Conservation (phyloP, 164 flowering plant genomes). For the Euptelea pleiosperma region DNA sequence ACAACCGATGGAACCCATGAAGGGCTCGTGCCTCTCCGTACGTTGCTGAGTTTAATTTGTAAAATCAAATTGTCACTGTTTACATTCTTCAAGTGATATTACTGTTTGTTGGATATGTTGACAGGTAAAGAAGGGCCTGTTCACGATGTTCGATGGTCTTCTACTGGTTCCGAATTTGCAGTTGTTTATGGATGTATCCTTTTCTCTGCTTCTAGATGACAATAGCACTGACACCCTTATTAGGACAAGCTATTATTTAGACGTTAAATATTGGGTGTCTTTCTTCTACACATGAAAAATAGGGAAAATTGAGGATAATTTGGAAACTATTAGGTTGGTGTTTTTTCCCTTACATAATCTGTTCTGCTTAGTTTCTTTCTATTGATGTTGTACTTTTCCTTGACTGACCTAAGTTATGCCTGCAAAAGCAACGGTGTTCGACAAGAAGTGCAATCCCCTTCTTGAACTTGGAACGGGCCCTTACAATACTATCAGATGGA, state of each 20-base stretch:
- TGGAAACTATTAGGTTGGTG: neutral
- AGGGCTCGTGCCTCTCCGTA: slow-evolving; percentile 93
- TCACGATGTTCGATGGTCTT: slow-evolving; percentile 97
- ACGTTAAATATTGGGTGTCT: no score
- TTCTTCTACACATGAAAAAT: neutral
- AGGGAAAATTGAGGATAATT: neutral
- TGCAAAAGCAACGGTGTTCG: slow-evolving; percentile 85
- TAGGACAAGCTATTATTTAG: no score
- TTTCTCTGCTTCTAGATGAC: no score
- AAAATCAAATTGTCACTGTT: neutral
- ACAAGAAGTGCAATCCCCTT: slow-evolving; percentile 86
- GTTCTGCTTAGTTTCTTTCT: neutral
- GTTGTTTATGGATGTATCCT: slow-evolving; percentile 99
- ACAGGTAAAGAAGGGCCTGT: slow-evolving; percentile 98
- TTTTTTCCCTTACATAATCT: neutral
- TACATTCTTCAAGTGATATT: slow-evolving; percentile 5
- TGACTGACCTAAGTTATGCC: slow-evolving; percentile 79
- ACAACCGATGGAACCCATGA: slow-evolving; percentile 86
- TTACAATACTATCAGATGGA: slow-evolving; percentile 93
- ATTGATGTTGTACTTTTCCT: slow-evolving; percentile 30
- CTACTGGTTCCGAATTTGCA: slow-evolving; percentile 83
- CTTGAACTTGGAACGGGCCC: slow-evolving; percentile 95
- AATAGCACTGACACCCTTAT: no score
- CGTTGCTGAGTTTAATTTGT: slow-evolving; percentile 21
- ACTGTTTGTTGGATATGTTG: slow-evolving; percentile 22